Evolutionary conservation across 106 monocot species (phyloP).

Genomic region (Ottelia alismoides): DNA sequence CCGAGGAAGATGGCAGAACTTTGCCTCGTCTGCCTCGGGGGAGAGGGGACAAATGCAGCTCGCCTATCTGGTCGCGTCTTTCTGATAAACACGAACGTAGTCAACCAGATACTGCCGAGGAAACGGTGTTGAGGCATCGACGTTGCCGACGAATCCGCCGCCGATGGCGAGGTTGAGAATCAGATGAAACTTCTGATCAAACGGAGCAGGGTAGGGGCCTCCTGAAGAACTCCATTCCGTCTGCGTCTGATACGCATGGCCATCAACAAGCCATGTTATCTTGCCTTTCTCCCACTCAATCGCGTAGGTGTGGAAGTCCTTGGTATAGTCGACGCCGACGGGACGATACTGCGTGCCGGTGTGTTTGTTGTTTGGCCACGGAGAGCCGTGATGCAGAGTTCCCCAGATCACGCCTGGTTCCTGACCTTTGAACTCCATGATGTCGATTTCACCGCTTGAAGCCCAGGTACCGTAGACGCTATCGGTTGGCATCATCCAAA

Average conservation of each 20-base stretch:
- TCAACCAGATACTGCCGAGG: no score
- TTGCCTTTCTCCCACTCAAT: background rate
- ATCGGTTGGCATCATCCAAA: background rate
- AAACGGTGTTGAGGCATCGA: no score
- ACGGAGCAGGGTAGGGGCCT: background rate
- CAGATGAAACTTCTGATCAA: background rate
- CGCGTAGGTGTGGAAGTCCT: background rate
- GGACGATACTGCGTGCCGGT: background rate
- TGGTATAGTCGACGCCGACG: no score
- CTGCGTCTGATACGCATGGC: background rate
- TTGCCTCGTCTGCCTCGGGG: no score
- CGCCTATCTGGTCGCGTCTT: no score
- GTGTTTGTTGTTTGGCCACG: background rate
- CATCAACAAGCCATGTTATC: background rate
- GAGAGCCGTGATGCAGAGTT: background rate
- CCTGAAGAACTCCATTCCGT: background rate
- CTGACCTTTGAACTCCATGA: background rate
- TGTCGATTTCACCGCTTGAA: background rate
- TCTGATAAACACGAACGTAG: no score
- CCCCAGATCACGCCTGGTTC: background rate
- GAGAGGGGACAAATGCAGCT: no score
- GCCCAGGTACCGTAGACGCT: background rate
- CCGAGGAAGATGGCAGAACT: no score
- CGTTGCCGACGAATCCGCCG: background rate
- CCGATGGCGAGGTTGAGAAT: background rate